Conservation (phyloP, 495 filamentous ascomycete genomes). For the Venustampulla echinocandica region DNA sequence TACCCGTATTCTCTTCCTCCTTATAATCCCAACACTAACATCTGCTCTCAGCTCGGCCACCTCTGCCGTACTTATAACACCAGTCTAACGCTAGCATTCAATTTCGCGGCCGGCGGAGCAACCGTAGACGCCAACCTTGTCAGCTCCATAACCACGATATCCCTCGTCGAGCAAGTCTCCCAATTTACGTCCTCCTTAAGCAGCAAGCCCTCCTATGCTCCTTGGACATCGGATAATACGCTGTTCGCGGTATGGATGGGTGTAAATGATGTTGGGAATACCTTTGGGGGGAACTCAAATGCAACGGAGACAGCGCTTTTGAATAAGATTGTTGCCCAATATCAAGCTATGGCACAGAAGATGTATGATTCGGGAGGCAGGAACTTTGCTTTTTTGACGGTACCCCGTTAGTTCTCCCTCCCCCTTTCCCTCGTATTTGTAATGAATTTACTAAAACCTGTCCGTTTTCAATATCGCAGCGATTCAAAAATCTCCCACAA, state of each 20-base stretch:
- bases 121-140: not conserved
- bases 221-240: slow-evolving; percentile 50
- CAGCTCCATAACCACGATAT: not conserved
- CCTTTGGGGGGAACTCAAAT: no score
- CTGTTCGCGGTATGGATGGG: slow-evolving; percentile 68
- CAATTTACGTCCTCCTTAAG: not conserved
- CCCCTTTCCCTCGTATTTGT: not conserved
- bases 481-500: not conserved
- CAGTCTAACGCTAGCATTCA: not conserved
- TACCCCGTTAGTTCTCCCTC: slow-evolving; percentile 29
- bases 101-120: not conserved
- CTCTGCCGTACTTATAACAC: not conserved
- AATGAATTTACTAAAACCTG: no score
- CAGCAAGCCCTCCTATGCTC: slow-evolving; percentile 28
- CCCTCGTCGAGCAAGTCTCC: not conserved
- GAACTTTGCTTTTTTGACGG: slow-evolving; percentile 39
- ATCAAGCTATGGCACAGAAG: slow-evolving; percentile 27
- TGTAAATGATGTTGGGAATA: slow-evolving; percentile 74
- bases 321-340: no score
- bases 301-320: no score
- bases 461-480: no score
- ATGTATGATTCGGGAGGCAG: slow-evolving; percentile 34
- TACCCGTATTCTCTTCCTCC: not conserved
- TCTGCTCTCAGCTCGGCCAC: not conserved
- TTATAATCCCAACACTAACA: not conserved